Evolutionary conservation across 2,329 filamentous ascomycete genomes (phyloP).

Genomic region (Fusarium neocosmosporiellum): DNA sequence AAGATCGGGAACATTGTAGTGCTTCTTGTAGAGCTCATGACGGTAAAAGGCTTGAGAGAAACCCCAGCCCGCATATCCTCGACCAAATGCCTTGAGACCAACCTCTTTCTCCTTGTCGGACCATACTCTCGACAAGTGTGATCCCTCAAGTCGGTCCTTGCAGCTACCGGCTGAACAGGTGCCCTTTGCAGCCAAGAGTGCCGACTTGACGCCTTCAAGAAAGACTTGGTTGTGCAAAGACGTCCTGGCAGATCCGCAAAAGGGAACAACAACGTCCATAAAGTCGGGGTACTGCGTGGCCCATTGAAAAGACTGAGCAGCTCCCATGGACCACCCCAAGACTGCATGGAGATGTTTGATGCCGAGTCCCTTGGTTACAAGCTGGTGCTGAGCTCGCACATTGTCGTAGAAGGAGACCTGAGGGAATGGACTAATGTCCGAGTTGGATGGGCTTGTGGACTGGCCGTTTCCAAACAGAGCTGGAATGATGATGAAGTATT

Average conservation of each 20-base stretch:
- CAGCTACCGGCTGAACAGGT: constrained; percentile 62
- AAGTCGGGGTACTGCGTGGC: constrained; percentile 61
- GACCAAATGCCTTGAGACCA: constrained; percentile 75
- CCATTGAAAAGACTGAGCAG: constrained; percentile 65
- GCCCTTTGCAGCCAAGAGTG: constrained; percentile 55
- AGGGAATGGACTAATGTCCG: constrained; percentile 55
- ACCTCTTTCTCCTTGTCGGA: constrained; percentile 55
- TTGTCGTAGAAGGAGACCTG: constrained; percentile 61
- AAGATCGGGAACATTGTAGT: constrained; percentile 72
- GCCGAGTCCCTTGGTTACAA: constrained; percentile 55
- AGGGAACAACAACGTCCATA: constrained; percentile 56
- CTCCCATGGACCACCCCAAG: constrained; percentile 68
- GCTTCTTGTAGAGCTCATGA: constrained; percentile 73
- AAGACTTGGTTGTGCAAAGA: constrained; percentile 65
- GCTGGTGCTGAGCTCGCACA: constrained; percentile 59
- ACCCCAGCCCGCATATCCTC: constrained; percentile 85
- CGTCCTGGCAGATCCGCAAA: constrained; percentile 63
- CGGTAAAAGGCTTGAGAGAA: constrained; percentile 85
- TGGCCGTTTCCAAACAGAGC: constrained; percentile 66
- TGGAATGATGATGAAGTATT: constrained; percentile 62
- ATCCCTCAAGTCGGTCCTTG: constrained; percentile 43
- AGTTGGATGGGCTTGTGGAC: constrained; percentile 64
- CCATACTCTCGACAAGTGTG: constrained; percentile 41
- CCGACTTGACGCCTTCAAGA: constrained; percentile 63
- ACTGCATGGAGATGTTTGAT: constrained; percentile 58